Base-by-base conservation (phyloP, 495 filamentous ascomycete species). In the Cercophora newfieldiana region DNA sequence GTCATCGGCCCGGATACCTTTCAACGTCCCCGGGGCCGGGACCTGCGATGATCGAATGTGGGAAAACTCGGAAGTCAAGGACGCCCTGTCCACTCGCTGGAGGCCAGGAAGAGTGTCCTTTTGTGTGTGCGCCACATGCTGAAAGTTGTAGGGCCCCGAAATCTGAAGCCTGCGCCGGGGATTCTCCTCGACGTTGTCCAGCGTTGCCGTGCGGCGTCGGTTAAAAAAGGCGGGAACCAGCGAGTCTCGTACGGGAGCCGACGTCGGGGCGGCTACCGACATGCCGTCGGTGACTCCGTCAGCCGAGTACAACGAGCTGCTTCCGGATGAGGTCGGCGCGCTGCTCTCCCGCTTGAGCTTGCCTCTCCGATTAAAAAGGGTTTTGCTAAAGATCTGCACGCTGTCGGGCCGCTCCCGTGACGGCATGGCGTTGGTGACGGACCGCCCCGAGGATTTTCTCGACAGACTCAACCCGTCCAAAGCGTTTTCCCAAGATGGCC, bases 81-180 rank as follows among this genome's bases (percentile, higher is more conserved):
- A 86, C 59, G 82, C 80, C 58, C 87, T 82, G 44, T 83, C 84
- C 12, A 83, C 72, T 30, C 79, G 81, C 47, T 87, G 82, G 30
- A 92, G 68, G 14, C 81, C 79, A 16, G 87, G 81, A 54, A 91
- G 82, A 62, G 90, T 85, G 16, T 88, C 78, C 24, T 84, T 87
- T 44, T 85, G 85, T 18, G 89, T 92, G 73, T 96, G 91, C 25
- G 90, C 90, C 53, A 97, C 77, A 75, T 96, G 93, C 68, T 94
- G 91, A 71, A 97, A 97, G 75, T 94, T 90, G 76, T 90, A 96
- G 5, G 93, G 93, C 24, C 85, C 87, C 0, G 93, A 97, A 58
- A 97, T 96, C 53, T 81, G 69, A 64, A 78, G 59, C 70, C 75
- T 80, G 71, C 69, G 78, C 50, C 70, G 71, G 25, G 61, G 59